These are phyloP conservation scores for Solanum hybrid DNA, from an alignment of 305 asterid genomes.

Conservation along the genomic window DNA sequence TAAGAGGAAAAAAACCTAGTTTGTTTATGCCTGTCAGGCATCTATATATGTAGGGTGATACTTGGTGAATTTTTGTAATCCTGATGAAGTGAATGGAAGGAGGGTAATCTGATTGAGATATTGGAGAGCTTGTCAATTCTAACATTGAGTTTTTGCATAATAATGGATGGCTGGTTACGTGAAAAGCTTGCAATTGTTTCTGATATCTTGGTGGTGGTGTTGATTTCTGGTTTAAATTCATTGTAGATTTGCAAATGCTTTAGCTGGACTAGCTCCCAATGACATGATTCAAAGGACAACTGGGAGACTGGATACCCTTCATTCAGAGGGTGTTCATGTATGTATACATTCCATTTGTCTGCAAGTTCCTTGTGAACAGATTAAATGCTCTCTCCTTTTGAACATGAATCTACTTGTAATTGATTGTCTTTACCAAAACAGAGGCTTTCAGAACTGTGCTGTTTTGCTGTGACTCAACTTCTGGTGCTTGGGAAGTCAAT, in stretches of 20 bases:
- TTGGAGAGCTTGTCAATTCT: not conserved
- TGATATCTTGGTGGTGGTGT: not conserved
- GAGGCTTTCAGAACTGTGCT: conserved; percentile 96
- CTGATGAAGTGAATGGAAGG: not conserved
- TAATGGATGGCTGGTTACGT: not conserved
- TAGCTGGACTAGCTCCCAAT: conserved; percentile 45
- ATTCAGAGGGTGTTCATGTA: conserved; percentile 98
- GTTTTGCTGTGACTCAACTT: conserved; percentile 72
- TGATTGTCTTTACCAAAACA: conserved; percentile 19
- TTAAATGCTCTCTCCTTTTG: not conserved
- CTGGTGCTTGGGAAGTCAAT: conserved; percentile 77
- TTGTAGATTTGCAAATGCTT: conserved; percentile 33
- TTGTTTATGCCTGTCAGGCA: not conserved
- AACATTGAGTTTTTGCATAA: not conserved
- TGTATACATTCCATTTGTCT: conserved; percentile 10
- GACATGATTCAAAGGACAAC: conserved; percentile 69
- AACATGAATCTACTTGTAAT: not conserved
- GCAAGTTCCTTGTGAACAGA: not conserved
- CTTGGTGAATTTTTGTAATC: not conserved
- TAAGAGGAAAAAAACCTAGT: not conserved
- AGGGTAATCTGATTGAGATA: not conserved
- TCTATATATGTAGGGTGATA: not conserved
- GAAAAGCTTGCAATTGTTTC: not conserved
- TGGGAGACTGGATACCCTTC: conserved; percentile 87
- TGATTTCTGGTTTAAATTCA: not conserved